Conservation (phyloP, 345 rosid species). For the Combretum micranthum region DNA sequence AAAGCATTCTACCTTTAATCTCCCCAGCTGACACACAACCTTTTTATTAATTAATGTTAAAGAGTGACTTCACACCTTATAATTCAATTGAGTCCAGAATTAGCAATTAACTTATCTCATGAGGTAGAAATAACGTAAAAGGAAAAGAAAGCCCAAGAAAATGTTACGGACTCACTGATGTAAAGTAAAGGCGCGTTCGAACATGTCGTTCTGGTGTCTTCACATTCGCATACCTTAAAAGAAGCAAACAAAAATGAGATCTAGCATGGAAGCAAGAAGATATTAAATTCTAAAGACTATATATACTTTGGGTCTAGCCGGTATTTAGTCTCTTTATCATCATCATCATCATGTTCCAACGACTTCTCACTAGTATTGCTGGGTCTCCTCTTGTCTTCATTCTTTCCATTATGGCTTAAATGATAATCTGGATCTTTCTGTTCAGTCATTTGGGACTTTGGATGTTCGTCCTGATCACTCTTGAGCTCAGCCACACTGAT, state of each 20-base stretch:
- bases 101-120: no score
- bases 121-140: neutral
- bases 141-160: neutral
- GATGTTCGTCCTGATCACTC: slow-evolving; percentile 58
- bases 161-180: slow-evolving; percentile 67
- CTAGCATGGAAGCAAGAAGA: slow-evolving; percentile 1
- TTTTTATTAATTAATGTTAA: no score
- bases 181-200: slow-evolving; percentile 98
- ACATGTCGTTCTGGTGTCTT: slow-evolving; percentile 96
- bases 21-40: no score
- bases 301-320: slow-evolving; percentile 89
- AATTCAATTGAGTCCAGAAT: no score
- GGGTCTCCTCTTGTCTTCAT: slow-evolving; percentile 62
- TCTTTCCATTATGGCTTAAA: slow-evolving; percentile 41
- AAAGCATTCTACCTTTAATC: no score
- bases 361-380: slow-evolving; percentile 59
- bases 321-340: slow-evolving; percentile 70
- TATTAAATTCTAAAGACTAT: slow-evolving; percentile 3
- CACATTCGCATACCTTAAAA: slow-evolving; percentile 88
- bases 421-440: slow-evolving; percentile 51
- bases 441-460: slow-evolving; percentile 34
- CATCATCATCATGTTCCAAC: slow-evolving; percentile 84
- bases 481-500: slow-evolving; percentile 78
- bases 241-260: slow-evolving; percentile 4
- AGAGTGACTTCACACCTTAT: no score